Evolutionary conservation across 305 asterid genomes (phyloP).

Genomic region (Solanum hybrid): DNA sequence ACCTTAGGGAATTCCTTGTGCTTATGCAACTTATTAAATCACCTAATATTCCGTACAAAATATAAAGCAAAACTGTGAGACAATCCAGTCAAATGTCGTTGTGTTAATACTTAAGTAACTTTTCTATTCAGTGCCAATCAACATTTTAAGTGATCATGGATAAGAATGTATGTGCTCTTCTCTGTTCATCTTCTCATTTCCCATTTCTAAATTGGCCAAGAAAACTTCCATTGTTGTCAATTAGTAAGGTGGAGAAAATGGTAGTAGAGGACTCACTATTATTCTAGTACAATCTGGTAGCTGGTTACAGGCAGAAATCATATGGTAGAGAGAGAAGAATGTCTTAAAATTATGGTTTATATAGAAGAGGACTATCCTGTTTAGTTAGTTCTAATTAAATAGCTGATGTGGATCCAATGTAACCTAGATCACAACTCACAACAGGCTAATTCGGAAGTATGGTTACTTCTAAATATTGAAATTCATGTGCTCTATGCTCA

Average conservation of each 20-base stretch:
- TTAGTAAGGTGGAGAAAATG: too few relatives aligned
- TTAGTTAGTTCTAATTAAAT: too few relatives aligned
- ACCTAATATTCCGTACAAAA: too few relatives aligned
- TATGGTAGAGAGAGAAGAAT: too few relatives aligned
- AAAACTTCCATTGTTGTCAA: too few relatives aligned
- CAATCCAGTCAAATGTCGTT: background rate
- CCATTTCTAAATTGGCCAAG: too few relatives aligned
- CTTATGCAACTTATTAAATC: background rate
- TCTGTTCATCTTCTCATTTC: slow-evolving; percentile 6
- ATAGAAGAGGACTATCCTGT: too few relatives aligned
- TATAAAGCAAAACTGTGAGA: background rate
- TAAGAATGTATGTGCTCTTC: background rate
- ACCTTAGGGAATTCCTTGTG: background rate
- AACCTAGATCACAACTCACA: background rate
- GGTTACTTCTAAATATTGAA: too few relatives aligned
- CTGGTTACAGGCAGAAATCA: too few relatives aligned
- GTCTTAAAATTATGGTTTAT: background rate
- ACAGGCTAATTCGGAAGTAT: background rate
- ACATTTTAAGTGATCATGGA: background rate
- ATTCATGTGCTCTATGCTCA: background rate
- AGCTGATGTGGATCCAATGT: background rate
- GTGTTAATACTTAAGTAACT: background rate
- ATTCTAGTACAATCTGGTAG: too few relatives aligned
- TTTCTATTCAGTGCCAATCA: background rate
- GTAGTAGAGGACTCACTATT: too few relatives aligned